phyloP scores from a whole-genome alignment of 768 basidiomycete species.

The Solioccasus polychromus region DNA sequence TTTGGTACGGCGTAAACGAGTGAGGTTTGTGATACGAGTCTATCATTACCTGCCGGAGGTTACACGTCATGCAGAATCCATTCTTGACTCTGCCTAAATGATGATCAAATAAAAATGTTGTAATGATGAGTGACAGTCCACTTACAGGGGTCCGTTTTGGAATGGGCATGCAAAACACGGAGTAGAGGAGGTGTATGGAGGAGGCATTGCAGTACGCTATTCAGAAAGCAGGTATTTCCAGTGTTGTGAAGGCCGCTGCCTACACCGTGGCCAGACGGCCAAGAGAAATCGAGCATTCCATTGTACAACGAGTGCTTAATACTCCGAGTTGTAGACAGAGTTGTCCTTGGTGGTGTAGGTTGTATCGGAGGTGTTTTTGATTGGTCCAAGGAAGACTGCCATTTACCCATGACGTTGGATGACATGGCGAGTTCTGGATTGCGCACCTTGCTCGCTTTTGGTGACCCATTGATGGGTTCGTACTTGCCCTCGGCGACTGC shows the following conservation, averaged over 20 bases:
- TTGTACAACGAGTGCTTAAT: conserved; percentile 44
- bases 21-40: conserved; percentile 47
- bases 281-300: conserved; percentile 57
- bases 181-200: conserved; percentile 89
- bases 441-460: conserved; percentile 53
- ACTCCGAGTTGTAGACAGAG: conserved; percentile 21
- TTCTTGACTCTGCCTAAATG: conserved; percentile 39
- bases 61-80: conserved; percentile 80
- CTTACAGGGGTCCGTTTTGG: conserved; percentile 56
- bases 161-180: conserved; percentile 52
- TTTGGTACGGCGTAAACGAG: conserved; percentile 59
- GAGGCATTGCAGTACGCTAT: conserved; percentile 91
- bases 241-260: conserved; percentile 76
- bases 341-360: conserved; percentile 28
- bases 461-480: conserved; percentile 73
- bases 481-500: conserved; percentile 75
- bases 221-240: conserved; percentile 95
- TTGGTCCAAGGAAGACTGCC: conserved; percentile 17
- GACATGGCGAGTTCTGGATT: background rate
- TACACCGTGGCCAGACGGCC: conserved; percentile 49
- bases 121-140: conserved; percentile 11
- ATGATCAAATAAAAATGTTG: conserved; percentile 8
- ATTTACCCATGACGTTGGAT: conserved; percentile 2
- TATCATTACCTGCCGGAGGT: conserved; percentile 53
- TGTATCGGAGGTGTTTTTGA: conserved; percentile 25